phyloP scores from a whole-genome alignment of 2,329 filamentous ascomycete genomes.

The Paecilomyces formosus region DNA sequence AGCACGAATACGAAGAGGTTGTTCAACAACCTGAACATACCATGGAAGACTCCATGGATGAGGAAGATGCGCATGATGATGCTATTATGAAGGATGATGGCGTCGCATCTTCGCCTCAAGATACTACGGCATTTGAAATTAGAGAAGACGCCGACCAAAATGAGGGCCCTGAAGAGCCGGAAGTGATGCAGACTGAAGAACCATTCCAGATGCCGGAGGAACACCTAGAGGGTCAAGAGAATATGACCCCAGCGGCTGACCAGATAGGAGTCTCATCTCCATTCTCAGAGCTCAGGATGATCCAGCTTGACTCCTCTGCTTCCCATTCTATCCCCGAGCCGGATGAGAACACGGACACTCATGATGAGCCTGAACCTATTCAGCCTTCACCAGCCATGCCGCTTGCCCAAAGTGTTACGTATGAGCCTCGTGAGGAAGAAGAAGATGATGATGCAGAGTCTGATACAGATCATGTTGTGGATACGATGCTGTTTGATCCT shows the following conservation, averaged over 20 bases:
- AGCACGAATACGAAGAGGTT: background rate
- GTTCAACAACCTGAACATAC: background rate
- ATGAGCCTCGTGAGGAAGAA: slow-evolving; percentile 13
- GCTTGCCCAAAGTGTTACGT: slow-evolving; percentile 3
- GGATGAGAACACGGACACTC: background rate
- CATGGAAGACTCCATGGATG: background rate
- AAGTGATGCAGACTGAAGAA: background rate
- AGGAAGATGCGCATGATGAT: background rate
- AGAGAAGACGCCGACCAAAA: background rate
- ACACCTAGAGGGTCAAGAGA: background rate
- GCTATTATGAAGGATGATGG: background rate
- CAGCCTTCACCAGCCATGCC: slow-evolving; percentile 12
- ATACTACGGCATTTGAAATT: background rate
- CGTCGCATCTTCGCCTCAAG: background rate
- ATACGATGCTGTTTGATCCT: slow-evolving; percentile 7
- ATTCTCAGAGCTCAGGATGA: background rate
- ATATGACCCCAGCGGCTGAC: background rate
- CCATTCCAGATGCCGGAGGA: background rate
- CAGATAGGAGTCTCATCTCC: background rate
- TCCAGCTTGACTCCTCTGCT: background rate
- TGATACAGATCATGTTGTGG: slow-evolving; percentile 18
- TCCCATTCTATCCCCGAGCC: background rate
- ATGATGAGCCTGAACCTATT: slow-evolving; percentile 12
- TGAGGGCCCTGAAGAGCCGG: background rate
- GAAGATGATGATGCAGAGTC: slow-evolving; percentile 19